A percentile compares a stretch with the other conserved stretches of the same genome.
phyloP scores from a whole-genome alignment of 1,139 yeast genomes.

The Pichia sp. region DNA sequence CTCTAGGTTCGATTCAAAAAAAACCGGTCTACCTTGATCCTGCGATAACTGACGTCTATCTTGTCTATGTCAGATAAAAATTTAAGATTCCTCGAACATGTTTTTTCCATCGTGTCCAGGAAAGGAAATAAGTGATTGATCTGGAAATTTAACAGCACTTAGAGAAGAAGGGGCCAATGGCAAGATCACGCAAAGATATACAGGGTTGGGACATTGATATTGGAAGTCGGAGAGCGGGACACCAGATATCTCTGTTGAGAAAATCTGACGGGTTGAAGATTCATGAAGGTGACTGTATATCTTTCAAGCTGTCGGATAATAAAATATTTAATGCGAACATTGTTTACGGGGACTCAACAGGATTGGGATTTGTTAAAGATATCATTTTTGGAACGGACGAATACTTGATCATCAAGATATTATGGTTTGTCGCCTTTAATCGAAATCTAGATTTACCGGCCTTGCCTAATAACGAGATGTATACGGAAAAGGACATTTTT shows the following conservation, averaged over 20 bases:
- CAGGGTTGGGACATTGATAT: constrained; percentile 19
- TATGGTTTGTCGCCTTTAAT: constrained; percentile 30
- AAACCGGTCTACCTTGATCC: too few relatives aligned
- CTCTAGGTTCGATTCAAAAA: too few relatives aligned
- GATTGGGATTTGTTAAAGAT: constrained; percentile 34
- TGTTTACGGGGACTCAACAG: background rate
- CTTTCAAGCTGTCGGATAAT: constrained; percentile 15
- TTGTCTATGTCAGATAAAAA: too few relatives aligned
- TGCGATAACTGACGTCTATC: too few relatives aligned
- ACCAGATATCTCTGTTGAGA: constrained; percentile 16
- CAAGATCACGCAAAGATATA: constrained; percentile 13
- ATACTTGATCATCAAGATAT: constrained; percentile 32
- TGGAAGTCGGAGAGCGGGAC: background rate
- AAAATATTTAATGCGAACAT: background rate
- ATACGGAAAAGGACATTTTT: constrained; percentile 31
- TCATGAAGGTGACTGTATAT: constrained; percentile 34
- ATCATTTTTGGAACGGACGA: constrained; percentile 33
- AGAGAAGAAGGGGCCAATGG: constrained; percentile 12
- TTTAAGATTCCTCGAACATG: too few relatives aligned
- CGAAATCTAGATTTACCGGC: constrained; percentile 6
- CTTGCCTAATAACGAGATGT: background rate
- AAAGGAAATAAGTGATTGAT: too few relatives aligned
- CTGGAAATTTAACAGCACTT: too few relatives aligned
- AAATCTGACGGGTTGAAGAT: constrained; percentile 31
- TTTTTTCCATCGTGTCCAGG: too few relatives aligned